Percentiles rank a stretch among this genome's conserved stretches.
Evolutionary conservation across 305 asterid species (phyloP).

Genomic region (Ajuga reptans): DNA sequence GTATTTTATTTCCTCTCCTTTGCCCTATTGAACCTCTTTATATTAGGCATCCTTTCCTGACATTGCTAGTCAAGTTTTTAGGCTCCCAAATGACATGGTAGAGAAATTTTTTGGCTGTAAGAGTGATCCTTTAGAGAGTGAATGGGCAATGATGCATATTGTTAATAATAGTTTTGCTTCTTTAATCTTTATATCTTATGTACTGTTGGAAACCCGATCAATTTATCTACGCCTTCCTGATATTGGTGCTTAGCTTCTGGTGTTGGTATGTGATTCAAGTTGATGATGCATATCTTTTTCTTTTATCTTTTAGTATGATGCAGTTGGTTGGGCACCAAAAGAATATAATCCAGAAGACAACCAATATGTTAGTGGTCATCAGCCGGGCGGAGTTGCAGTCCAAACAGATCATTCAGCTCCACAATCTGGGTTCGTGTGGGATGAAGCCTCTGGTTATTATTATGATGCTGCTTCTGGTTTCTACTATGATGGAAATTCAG

Average conservation of each 20-base stretch:
- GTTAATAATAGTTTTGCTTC: neutral
- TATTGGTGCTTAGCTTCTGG: neutral
- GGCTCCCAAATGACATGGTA: neutral
- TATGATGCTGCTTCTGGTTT: slow-evolving; percentile 96
- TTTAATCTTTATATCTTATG: neutral
- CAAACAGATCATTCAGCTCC: slow-evolving; percentile 59
- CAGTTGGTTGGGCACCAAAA: slow-evolving; percentile 98
- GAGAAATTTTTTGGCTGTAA: neutral
- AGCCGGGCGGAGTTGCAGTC: slow-evolving; percentile 42
- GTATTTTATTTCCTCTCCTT: neutral
- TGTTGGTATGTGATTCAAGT: neutral
- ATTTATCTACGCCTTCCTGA: slow-evolving; percentile 6
- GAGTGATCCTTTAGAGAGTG: neutral
- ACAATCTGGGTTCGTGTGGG: slow-evolving; percentile 95
- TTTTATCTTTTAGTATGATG: slow-evolving; percentile 64
- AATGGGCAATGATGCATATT: neutral
- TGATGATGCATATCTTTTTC: slow-evolving; percentile 3
- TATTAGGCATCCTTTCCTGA: neutral
- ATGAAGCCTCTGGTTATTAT: slow-evolving; percentile 96
- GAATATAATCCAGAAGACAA: slow-evolving; percentile 88
- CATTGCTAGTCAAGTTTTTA: neutral
- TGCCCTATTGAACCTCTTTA: neutral
- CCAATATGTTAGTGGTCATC: slow-evolving; percentile 49
- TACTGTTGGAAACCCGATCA: neutral
- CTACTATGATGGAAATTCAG: slow-evolving; percentile 95